Base-by-base conservation (phyloP, 2,329 filamentous ascomycete species). In the Zymoseptoria brevis region DNA sequence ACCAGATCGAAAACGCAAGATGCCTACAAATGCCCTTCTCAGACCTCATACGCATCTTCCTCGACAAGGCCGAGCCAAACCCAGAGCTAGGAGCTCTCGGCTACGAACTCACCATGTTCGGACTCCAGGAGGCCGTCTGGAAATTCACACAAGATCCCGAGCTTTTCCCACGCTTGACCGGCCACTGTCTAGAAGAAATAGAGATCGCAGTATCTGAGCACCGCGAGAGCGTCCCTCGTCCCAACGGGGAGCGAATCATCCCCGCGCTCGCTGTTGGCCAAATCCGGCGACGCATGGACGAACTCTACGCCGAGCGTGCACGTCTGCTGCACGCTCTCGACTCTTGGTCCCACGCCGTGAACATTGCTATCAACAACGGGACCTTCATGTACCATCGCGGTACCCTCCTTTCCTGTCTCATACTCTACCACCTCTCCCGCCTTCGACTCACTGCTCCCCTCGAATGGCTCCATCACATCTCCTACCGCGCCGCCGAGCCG, bases 61-160 rank as follows among this genome's bases (percentile, higher is more conserved):
- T 60, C 22, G 62, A 64, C 24, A 35, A 55, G 19, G 52, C 57
- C 24, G 62, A 64, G 53, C 22, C 57, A 19, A 59, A 62, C 19
- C 62, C 60, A 8, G 54, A 55, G 7, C 58, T 64, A 11, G 57
- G 58, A 9, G 60, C 62, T 3, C 58, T 62, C 8, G 60, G 60
- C 3, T 57, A 62, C 30, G 60, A 64, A 22, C 57, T 62, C 19
- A 52, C 57, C n/a, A 55, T 64, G 16, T 62, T 62, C 52, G 62
- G 62, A 7, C 55, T 64, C 4, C 62, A 64, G 30, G 60, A 62
- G 50, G 58, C 56, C 6, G 62, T 64, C 6, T 64, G 62, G 62
- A 55, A 57, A 41, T 62, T 62, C 54, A 59, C 60, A n/a, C 62
- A 64, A n/a, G 62, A 64, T 13, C 58, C 60, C 16, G 60, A 60